phyloP scores from a whole-genome alignment of 192 early-diverging fungal species.

The Entomortierella lignicola region DNA sequence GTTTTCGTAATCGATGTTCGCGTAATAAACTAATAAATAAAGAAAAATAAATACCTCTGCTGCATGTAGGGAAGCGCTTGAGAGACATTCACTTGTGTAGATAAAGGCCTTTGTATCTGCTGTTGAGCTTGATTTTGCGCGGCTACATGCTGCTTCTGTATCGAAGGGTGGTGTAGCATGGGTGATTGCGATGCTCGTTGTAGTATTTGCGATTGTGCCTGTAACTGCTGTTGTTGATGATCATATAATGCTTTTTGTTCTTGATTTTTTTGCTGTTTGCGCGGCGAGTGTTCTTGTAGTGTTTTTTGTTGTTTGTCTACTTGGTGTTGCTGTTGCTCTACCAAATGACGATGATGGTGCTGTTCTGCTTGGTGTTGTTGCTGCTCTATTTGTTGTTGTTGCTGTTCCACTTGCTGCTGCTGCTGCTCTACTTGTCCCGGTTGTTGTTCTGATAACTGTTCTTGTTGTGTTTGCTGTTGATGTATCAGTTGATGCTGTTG shows the following conservation, averaged over 20 bases:
- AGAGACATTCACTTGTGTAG: neutral
- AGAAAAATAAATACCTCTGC: too few species aligned
- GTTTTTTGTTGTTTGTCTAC: too few species aligned
- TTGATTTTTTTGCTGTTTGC: too few species aligned
- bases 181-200: neutral
- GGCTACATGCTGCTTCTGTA: neutral
- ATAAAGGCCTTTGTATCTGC: too few species aligned
- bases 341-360: too few species aligned
- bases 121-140: neutral
- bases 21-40: too few species aligned
- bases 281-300: too few species aligned
- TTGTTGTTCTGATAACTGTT: too few species aligned
- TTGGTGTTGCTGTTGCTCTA: too few species aligned
- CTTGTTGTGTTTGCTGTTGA: conserved; percentile 3
- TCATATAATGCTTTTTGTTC: too few species aligned
- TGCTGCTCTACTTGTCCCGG: too few species aligned
- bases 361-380: neutral
- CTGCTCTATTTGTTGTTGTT: neutral
- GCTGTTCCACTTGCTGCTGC: conserved; percentile 3
- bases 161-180: neutral
- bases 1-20: too few species aligned
- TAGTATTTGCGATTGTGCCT: neutral
- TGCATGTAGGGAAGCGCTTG: neutral
- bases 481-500: conserved; percentile 4
- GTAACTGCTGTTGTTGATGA: neutral